These are phyloP conservation scores for Fusarium liriodendri DNA, from an alignment of 2,329 filamentous ascomycete genomes.

Conservation along the genomic window DNA sequence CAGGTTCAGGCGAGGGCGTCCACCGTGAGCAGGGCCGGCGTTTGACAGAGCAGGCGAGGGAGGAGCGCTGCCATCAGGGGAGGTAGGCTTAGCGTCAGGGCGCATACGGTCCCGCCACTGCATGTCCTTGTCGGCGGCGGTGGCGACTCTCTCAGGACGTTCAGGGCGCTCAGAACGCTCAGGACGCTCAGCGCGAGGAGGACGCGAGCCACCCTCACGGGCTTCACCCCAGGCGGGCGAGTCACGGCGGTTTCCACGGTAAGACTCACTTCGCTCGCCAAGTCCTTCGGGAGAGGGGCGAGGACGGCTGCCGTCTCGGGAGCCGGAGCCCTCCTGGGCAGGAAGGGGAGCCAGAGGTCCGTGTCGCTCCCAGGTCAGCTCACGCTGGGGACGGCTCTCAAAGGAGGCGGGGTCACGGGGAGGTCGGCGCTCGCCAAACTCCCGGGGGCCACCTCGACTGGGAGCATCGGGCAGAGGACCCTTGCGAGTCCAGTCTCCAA, in stretches of 20 bases:
- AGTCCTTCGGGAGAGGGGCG: constrained; percentile 62
- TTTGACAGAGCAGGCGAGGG: constrained; percentile 75
- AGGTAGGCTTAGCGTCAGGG: constrained; percentile 78
- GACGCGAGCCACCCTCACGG: constrained; percentile 80
- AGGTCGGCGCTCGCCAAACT: constrained; percentile 71
- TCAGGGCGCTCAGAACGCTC: constrained; percentile 83
- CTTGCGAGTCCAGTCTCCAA: constrained; percentile 92
- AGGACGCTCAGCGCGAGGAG: constrained; percentile 77
- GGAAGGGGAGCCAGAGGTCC: constrained; percentile 84
- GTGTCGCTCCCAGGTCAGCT: constrained; percentile 93
- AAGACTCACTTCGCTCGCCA: constrained; percentile 67
- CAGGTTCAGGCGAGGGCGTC: constrained; percentile 87
- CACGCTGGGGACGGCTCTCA: constrained; percentile 74
- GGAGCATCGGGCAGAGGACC: constrained; percentile 85
- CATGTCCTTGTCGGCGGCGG: constrained; percentile 91
- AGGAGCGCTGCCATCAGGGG: constrained; percentile 79
- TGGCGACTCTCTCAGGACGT: constrained; percentile 73
- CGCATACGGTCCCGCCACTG: constrained; percentile 94
- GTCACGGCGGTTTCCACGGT: constrained; percentile 71
- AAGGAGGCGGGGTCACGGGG: constrained; percentile 68
- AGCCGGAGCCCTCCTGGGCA: constrained; percentile 61
- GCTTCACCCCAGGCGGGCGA: constrained; percentile 84
- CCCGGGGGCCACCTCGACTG: constrained; percentile 62
- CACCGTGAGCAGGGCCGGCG: constrained; percentile 60
- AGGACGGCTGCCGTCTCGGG: constrained; percentile 67